Conservation (phyloP, 495 filamentous ascomycete species). For the Jackrogersella multiformis region DNA sequence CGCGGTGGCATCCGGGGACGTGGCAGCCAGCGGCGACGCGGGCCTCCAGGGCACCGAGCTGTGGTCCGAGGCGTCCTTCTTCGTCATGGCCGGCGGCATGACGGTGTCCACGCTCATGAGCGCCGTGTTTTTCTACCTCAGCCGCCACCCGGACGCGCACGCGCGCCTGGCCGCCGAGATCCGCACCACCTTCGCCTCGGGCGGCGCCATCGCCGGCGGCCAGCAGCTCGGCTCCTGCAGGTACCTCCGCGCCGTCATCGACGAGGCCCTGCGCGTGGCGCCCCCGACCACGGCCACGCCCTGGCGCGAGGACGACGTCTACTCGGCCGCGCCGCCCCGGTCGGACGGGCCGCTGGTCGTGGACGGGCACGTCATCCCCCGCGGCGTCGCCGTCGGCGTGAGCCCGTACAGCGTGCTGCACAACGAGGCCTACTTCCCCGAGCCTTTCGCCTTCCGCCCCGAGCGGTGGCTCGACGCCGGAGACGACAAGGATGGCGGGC, state of each 20-base stretch:
- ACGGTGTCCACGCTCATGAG: conserved; percentile 12
- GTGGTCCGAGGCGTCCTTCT: conserved; percentile 16
- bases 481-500: not conserved
- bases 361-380: conserved; percentile 42
- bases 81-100: conserved; percentile 12
- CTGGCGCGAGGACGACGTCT: conserved; percentile 19
- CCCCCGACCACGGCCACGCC: not conserved
- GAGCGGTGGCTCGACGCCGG: conserved; percentile 53
- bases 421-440: conserved; percentile 51
- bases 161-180: not conserved
- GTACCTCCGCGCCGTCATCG: conserved; percentile 6
- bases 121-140: conserved; percentile 15
- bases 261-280: conserved; percentile 1
- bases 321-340: too few relatives aligned
- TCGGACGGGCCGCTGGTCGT: conserved; percentile 27
- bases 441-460: conserved; percentile 52
- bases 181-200: not conserved
- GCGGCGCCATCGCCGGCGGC: not conserved
- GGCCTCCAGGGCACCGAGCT: conserved; percentile 1
- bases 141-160: not conserved
- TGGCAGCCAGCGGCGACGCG: conserved; percentile 36
- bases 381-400: conserved; percentile 49
- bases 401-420: conserved; percentile 53
- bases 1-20: conserved; percentile 50
- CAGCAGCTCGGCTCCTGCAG: not conserved